Evolutionary conservation across 2,329 filamentous ascomycete genomes (phyloP).

Genomic region (Aspergillus fischeri): DNA sequence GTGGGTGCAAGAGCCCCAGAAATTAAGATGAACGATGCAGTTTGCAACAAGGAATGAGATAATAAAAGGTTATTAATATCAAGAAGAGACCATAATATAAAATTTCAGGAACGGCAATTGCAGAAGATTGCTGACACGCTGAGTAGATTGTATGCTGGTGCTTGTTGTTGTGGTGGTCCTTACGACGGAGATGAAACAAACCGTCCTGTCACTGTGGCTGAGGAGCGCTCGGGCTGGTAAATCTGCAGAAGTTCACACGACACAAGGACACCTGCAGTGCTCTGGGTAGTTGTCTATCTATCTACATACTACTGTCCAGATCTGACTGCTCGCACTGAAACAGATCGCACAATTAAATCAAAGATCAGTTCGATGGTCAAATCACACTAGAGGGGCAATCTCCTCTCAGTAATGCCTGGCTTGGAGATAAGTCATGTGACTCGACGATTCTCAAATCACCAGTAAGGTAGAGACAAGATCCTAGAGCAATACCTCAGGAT

Average conservation of each 20-base stretch:
- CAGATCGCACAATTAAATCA: not conserved
- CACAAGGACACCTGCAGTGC: not conserved
- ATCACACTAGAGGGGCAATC: not conserved
- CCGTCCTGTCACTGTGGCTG: constrained; percentile 12
- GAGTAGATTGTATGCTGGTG: not conserved
- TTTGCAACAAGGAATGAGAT: not conserved
- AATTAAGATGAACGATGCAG: constrained; percentile 4
- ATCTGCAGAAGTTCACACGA: not conserved
- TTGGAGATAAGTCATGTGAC: not conserved
- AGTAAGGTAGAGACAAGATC: not conserved
- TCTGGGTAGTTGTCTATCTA: not conserved
- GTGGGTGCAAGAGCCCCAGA: constrained; percentile 25
- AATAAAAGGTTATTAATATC: not conserved
- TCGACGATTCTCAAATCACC: not conserved
- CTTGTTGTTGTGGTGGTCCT: not conserved
- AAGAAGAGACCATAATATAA: not conserved
- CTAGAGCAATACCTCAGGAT: not conserved
- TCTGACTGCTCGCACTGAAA: not conserved
- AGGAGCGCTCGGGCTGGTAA: constrained; percentile 13
- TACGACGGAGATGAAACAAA: not conserved
- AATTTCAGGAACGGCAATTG: not conserved
- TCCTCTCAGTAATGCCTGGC: not conserved
- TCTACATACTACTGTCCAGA: not conserved
- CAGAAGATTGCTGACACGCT: not conserved
- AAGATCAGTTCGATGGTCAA: not conserved